Percentiles rank a stretch among this genome's conserved stretches.
Evolutionary conservation across 1,284 basidiomycete species (phyloP).

Genomic region (Ganoderma lucidum): DNA sequence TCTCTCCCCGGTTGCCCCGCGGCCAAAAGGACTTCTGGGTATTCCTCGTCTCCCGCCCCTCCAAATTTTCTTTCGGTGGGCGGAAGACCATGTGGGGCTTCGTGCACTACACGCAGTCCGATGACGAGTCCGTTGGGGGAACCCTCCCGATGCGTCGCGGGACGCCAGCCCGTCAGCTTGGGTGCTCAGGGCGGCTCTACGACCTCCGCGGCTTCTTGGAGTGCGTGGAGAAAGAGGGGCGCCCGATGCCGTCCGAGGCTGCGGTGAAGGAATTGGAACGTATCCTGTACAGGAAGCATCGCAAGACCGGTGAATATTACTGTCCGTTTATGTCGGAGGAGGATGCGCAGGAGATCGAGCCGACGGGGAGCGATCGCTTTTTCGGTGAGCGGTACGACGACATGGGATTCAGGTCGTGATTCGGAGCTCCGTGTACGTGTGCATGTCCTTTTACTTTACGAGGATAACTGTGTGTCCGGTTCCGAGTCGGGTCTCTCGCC

Average conservation of each 20-base stretch:
- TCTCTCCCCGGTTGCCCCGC: slow-evolving; percentile 1
- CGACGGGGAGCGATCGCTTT: background rate
- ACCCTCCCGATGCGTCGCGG: background rate
- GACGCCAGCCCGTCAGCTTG: background rate
- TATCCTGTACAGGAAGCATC: slow-evolving; percentile 10
- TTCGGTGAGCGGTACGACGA: too few relatives aligned
- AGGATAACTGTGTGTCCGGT: too few relatives aligned
- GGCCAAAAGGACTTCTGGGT: slow-evolving; percentile 15
- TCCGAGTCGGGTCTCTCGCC: too few relatives aligned
- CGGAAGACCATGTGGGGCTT: slow-evolving; percentile 13
- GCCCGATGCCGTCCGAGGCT: slow-evolving; percentile 17
- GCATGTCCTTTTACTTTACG: too few relatives aligned
- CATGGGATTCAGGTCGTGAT: too few relatives aligned
- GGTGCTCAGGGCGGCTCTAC: background rate
- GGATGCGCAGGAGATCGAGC: background rate
- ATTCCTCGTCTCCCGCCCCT: background rate
- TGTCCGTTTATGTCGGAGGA: slow-evolving; percentile 10
- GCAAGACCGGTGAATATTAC: background rate
- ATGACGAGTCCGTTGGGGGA: background rate
- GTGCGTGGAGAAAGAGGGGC: slow-evolving; percentile 15
- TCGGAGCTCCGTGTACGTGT: too few relatives aligned
- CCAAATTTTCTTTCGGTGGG: too few relatives aligned
- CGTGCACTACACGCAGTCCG: slow-evolving; percentile 4
- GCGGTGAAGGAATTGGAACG: slow-evolving; percentile 13
- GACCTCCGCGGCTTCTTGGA: slow-evolving; percentile 19